These are phyloP conservation scores for Phytophthora colocasiae DNA, from an alignment of 352 stramenopile species.

Conservation along the genomic window DNA sequence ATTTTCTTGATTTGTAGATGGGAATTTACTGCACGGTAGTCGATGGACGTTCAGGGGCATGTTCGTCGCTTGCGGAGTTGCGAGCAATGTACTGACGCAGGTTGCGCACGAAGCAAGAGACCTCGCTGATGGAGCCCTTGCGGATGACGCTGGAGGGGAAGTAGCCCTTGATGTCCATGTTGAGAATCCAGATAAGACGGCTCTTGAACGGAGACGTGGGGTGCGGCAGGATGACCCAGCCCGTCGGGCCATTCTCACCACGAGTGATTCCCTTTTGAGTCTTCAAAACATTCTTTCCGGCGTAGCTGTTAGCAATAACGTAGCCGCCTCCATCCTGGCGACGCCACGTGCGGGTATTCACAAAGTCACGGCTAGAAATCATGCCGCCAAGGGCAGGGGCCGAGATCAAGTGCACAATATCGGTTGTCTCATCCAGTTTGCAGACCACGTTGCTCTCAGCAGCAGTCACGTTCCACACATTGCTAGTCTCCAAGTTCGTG, in stretches of 20 bases:
- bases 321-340: slow-evolving; percentile 75
- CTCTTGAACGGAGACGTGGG: slow-evolving; percentile 80
- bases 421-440: slow-evolving; percentile 71
- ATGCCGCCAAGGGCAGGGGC: slow-evolving; percentile 73
- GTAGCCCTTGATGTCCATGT: slow-evolving; percentile 89
- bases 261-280: slow-evolving; percentile 75
- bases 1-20: slow-evolving; percentile 22
- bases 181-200: slow-evolving; percentile 83
- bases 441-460: slow-evolving; percentile 81
- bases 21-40: slow-evolving; percentile 47
- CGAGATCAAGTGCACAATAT: slow-evolving; percentile 76
- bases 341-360: slow-evolving; percentile 79
- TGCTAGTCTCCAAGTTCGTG: slow-evolving; percentile 77
- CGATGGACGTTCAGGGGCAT: slow-evolving; percentile 25
- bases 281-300: slow-evolving; percentile 78
- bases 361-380: slow-evolving; percentile 85
- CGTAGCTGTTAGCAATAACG: slow-evolving; percentile 68
- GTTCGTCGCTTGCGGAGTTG: slow-evolving; percentile 40
- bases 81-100: slow-evolving; percentile 70
- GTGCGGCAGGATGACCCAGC: slow-evolving; percentile 79
- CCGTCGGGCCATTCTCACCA: slow-evolving; percentile 77
- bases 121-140: slow-evolving; percentile 83
- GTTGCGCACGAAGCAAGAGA: slow-evolving; percentile 83
- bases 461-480: slow-evolving; percentile 78
- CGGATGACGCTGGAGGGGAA: slow-evolving; percentile 80